phyloP scores from a whole-genome alignment of 768 basidiomycete genomes.

The Amanita polypyramis region DNA sequence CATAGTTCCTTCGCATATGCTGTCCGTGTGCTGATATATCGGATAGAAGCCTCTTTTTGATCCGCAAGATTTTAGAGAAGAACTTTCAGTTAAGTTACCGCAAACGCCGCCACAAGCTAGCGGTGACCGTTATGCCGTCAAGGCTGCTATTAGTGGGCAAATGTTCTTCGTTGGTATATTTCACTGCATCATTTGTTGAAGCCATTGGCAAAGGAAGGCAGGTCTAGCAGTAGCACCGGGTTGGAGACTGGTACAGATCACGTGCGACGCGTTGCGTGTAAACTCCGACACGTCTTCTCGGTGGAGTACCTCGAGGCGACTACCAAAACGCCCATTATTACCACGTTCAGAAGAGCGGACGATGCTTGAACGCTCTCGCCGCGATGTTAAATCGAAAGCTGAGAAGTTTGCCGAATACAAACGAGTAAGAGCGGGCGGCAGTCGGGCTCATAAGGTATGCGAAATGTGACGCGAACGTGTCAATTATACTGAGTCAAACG shows the following conservation, averaged over 20 bases:
- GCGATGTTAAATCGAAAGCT: slow-evolving; percentile 26
- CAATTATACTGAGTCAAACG: neutral
- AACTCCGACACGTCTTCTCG: too few species aligned
- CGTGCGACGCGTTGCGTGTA: too few species aligned
- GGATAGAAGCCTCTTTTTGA: neutral
- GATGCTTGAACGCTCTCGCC: slow-evolving; percentile 33
- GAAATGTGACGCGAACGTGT: neutral
- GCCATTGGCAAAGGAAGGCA: too few species aligned
- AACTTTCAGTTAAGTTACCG: too few species aligned
- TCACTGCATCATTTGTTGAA: too few species aligned
- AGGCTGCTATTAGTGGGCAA: too few species aligned
- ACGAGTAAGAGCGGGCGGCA: slow-evolving; percentile 48
- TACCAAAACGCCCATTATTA: too few species aligned
- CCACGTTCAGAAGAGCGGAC: neutral
- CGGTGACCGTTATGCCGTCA: too few species aligned
- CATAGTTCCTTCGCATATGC: neutral
- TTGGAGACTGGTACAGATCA: too few species aligned
- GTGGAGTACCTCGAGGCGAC: neutral
- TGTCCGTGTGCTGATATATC: neutral
- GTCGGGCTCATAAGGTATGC: slow-evolving; percentile 47
- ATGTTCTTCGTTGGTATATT: too few species aligned
- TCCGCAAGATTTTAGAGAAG: neutral
- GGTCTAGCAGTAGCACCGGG: too few species aligned
- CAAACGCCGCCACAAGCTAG: too few species aligned
- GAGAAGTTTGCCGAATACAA: slow-evolving; percentile 52